Base-by-base conservation (phyloP, 2,329 filamentous ascomycete species). In the Sarocladiaceae sp. region DNA sequence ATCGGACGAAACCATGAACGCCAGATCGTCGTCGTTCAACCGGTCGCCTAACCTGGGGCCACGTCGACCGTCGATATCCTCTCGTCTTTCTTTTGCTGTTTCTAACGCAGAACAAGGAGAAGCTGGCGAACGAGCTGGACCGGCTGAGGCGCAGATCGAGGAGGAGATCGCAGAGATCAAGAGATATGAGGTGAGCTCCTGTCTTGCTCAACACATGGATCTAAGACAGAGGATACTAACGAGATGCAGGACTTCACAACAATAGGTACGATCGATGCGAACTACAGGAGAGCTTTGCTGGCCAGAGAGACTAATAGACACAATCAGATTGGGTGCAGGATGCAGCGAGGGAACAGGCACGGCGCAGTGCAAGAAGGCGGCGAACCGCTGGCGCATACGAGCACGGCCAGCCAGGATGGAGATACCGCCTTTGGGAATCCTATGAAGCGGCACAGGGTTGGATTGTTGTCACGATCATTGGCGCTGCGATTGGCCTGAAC, bases 101-200 rank as follows among this genome's bases (percentile, higher is more conserved):
- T 84, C 82, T 45, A 76, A 67, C 49, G 74, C 72, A 48, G 83
- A 88, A 61, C 73, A 73, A 50, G 82, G 80, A 49, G 75, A 82
- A 48, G 67, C 71, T 48, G 66, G 67, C 15, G 67, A 67, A 48
- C 68, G 70, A 40, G 66, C 70, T 27, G 63, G 61, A 10, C 72
- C 71, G 21, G 79, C 74, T 45, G 79, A 86, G 56, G 78, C 83
- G 49, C 80, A 83, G 50, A 88, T 95, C 53, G 85, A 89, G 49
- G 90, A 97, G 59, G 93, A 98, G 68, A 95, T 98, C 59, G 90
- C 86, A 20, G 85, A 96, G 70, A 97, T 98, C 62, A 96, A 96
- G 69, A 80, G 91, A 68, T 98, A 98, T 68, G 93, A 95, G 69
- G 80, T 83, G 62, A 50, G 65, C 50, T 41, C 20, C 23, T 12